These are phyloP conservation scores for Achlya hypogyna DNA, from an alignment of 352 stramenopile species.

Conservation along the genomic window DNA sequence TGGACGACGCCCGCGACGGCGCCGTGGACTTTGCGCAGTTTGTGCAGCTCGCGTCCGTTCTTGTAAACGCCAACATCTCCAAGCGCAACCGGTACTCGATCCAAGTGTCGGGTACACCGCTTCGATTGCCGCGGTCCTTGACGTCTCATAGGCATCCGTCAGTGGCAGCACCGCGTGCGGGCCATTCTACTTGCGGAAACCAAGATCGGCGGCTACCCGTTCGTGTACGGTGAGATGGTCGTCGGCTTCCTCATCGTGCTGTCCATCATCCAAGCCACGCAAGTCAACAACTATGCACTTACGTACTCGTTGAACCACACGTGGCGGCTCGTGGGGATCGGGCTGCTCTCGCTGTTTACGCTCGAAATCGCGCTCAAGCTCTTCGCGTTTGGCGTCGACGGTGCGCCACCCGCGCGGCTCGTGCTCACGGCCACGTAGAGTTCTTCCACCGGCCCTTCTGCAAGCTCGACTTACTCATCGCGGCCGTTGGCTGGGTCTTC, in stretches of 20 bases:
- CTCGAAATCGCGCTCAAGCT: slow-evolving; percentile 67
- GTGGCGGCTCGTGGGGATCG: slow-evolving; percentile 64
- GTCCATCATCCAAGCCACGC: slow-evolving; percentile 65
- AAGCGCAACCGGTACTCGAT: slow-evolving; percentile 5
- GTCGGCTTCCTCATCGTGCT: slow-evolving; percentile 67
- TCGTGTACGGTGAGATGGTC: slow-evolving; percentile 62
- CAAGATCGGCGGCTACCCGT: slow-evolving; percentile 48
- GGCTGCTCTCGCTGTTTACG: slow-evolving; percentile 60
- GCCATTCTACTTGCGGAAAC: slow-evolving; percentile 53
- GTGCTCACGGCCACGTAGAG: slow-evolving; percentile 3
- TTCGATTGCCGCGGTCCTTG: slow-evolving; percentile 24
- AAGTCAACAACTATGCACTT: slow-evolving; percentile 75
- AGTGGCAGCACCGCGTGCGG: slow-evolving; percentile 30
- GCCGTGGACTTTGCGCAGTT: slow-evolving; percentile 59
- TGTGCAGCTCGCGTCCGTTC: slow-evolving; percentile 65
- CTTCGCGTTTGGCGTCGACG: slow-evolving; percentile 67
- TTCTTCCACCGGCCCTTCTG: slow-evolving; percentile 76
- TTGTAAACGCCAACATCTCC: slow-evolving; percentile 23
- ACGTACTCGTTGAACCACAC: slow-evolving; percentile 64
- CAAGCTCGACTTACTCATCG: slow-evolving; percentile 61
- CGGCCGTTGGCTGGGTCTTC: slow-evolving; percentile 67
- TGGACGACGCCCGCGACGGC: slow-evolving; percentile 54
- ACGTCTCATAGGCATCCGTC: slow-evolving; percentile 35
- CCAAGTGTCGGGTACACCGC: background rate
- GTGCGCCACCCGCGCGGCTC: background rate